Conservation (phyloP, 2,329 filamentous ascomycete species). For the Metarhizium sp. region DNA sequence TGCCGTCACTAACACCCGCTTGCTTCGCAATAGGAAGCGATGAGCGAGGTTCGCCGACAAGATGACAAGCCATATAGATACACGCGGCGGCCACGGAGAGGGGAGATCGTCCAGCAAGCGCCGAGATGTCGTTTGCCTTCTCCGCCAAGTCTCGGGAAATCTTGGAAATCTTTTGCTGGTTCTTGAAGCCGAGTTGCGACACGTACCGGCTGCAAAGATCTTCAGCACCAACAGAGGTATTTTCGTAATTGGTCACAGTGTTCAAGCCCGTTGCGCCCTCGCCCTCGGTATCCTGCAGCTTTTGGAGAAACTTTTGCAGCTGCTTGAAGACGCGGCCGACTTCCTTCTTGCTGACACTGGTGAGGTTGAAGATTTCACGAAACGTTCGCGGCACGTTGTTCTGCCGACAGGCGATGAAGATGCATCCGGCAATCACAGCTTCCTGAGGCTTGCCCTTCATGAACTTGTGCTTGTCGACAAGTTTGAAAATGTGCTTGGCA, state of each 20-base stretch:
- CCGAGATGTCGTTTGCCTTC: conserved; percentile 66
- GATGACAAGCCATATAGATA: conserved; percentile 89
- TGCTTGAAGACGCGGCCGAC: conserved; percentile 93
- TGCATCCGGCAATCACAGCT: conserved; percentile 87
- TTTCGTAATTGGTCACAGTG: conserved; percentile 61
- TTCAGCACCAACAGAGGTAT: conserved; percentile 69
- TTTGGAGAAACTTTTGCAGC: conserved; percentile 78
- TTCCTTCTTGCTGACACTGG: conserved; percentile 92
- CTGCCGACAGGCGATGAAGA: conserved; percentile 95
- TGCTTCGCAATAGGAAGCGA: conserved; percentile 82
- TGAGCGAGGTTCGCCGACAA: conserved; percentile 68
- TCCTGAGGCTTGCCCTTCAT: conserved; percentile 96
- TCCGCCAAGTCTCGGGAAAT: conserved; percentile 72
- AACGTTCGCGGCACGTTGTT: conserved; percentile 82
- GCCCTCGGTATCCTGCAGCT: conserved; percentile 51
- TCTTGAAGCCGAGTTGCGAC: conserved; percentile 66
- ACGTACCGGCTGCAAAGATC: conserved; percentile 88
- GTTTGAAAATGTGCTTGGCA: conserved; percentile 91
- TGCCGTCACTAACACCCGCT: conserved; percentile 89
- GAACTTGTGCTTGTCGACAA: conserved; percentile 82
- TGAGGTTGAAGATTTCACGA: conserved; percentile 87
- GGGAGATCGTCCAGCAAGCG: conserved; percentile 85
- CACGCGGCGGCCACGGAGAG: conserved; percentile 89
- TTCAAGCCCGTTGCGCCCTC: conserved; percentile 36
- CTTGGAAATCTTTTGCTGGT: conserved; percentile 64